Evolutionary conservation across 306 rosid genomes (phyloP).

Genomic region (Castanea sativa): DNA sequence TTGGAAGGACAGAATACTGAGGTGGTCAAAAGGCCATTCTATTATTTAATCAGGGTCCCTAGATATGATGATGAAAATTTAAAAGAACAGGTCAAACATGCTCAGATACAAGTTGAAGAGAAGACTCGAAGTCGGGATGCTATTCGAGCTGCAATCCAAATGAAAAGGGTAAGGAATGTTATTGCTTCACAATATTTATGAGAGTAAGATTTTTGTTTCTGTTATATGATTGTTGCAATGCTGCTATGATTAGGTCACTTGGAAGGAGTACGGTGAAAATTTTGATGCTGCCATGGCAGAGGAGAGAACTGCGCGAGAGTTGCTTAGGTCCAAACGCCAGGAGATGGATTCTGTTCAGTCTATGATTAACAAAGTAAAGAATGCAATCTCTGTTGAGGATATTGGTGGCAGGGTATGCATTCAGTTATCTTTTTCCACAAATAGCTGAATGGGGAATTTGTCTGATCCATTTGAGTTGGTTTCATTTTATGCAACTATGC

Average conservation of each 20-base stretch:
- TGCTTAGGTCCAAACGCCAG: slow-evolving; percentile 59
- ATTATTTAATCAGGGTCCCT: slow-evolving; percentile 61
- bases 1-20: slow-evolving; percentile 49
- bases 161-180: slow-evolving; percentile 42
- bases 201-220: slow-evolving; percentile 8
- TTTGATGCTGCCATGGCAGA: slow-evolving; percentile 53
- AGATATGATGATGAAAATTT: slow-evolving; percentile 58
- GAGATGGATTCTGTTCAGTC: slow-evolving; percentile 74
- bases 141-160: slow-evolving; percentile 50
- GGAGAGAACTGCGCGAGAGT: slow-evolving; percentile 57
- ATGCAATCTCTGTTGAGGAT: slow-evolving; percentile 66
- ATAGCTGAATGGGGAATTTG: background rate
- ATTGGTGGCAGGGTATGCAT: slow-evolving; percentile 61
- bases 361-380: slow-evolving; percentile 55
- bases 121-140: slow-evolving; percentile 59
- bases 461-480: slow-evolving; percentile 4
- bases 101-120: slow-evolving; percentile 51
- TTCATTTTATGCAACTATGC: slow-evolving; percentile 17
- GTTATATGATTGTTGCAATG: slow-evolving; percentile 22
- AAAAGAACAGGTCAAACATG: slow-evolving; percentile 55
- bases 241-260: slow-evolving; percentile 48
- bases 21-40: slow-evolving; percentile 57
- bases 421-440: background rate
- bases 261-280: slow-evolving; percentile 38
- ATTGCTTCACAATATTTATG: slow-evolving; percentile 5